phyloP scores from a whole-genome alignment of 129 eudicot species.

The Pseudognaphalium luteoalbum region DNA sequence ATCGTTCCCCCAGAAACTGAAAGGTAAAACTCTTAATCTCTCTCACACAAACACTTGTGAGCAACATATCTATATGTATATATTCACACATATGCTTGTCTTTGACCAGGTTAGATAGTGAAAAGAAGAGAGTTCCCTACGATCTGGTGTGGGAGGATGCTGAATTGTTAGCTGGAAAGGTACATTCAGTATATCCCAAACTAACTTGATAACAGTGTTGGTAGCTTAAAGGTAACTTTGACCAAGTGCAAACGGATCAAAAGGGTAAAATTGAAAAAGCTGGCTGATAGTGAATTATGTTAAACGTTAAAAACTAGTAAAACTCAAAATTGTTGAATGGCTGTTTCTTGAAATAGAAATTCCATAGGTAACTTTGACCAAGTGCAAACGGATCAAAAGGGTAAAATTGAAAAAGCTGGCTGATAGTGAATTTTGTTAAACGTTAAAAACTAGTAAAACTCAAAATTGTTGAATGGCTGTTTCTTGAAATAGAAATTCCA shows the following conservation, averaged over 20 bases:
- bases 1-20: slow-evolving; percentile 74
- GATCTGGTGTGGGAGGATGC: slow-evolving; percentile 84
- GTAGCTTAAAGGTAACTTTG: neutral
- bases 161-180: slow-evolving; percentile 67
- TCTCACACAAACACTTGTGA: neutral
- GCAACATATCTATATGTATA: neutral
- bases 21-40: slow-evolving; percentile 51
- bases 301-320: too few species aligned
- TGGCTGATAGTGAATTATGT: too few species aligned
- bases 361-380: too few species aligned
- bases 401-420: too few species aligned
- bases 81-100: slow-evolving; percentile 16
- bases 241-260: neutral
- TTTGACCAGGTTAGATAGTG: slow-evolving; percentile 59
- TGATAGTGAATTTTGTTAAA: neutral
- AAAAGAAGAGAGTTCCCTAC: slow-evolving; percentile 44
- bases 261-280: neutral
- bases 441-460: neutral
- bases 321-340: too few species aligned
- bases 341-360: too few species aligned
- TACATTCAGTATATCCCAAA: slow-evolving; percentile 19
- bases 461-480: neutral
- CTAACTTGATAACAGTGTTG: neutral
- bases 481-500: too few species aligned
- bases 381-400: too few species aligned